Evolutionary conservation across 1,139 yeast genomes (phyloP), one percentile per base, ranked within the genome.

Genomic region (Citeromyces siamensis): DNA sequence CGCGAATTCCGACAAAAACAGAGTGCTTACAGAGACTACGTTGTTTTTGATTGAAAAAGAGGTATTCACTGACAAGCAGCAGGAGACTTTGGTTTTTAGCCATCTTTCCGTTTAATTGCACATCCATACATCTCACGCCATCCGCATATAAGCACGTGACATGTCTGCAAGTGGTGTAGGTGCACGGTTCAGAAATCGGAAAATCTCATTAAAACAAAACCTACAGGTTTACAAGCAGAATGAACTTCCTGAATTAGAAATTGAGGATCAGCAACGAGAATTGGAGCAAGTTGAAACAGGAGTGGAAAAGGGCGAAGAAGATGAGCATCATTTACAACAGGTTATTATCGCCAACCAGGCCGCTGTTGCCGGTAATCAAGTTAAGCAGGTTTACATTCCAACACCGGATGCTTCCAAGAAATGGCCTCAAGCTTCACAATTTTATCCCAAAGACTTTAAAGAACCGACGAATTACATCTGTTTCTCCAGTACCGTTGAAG

Each of bases 231-330:
- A 79, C 53, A 71, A 71, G 52, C 94, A 84, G 49, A 62, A 68
- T 40, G 96, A 90, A 49, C 62, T 86, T 40, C 93, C 95, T 2
- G 80, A 82, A 44, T 57, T 80, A 40, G 95, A 85, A 45, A 72
- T 71, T 42, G 78, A 75, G 38, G 80, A 75, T 42, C 74, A 70
- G 48, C 95, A 83, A 52, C 73, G 97, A 38, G 96, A 88, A 45
- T 59, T 84, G 20, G 88, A 85, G 50, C 85, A 85, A 41, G 75
- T 90, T 35, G 99, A 90, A 50, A 90, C 98, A 5, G 99, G 99
- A 58, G 98, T 90, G 36, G 99, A 90, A 55, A 90, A 93, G 55
- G 86, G 85, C 48, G 99, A 90, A 58, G 98, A 90, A 58, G 94
- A 85, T 53, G 98, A 90, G 58, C 94, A 84, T 37, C 98, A 90